A percentile compares a stretch with the other conserved stretches of the same genome.
Conservation (phyloP, 2,329 filamentous ascomycete species). For the Colletotrichum orchidophilum region DNA sequence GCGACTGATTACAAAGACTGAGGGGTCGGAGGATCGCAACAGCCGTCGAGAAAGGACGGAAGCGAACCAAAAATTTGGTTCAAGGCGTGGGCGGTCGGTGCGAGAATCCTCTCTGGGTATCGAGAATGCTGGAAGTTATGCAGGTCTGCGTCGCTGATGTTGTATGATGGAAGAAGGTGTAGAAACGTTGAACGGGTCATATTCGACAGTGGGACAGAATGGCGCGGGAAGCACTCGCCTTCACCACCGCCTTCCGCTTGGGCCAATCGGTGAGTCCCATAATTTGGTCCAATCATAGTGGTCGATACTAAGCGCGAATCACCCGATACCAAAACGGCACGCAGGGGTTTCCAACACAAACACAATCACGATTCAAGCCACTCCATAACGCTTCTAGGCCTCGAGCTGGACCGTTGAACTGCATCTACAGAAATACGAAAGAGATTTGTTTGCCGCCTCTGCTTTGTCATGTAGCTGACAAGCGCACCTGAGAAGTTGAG, state of each 20-base stretch:
- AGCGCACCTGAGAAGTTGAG: neutral
- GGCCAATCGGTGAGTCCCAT: constrained; percentile 1
- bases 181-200: neutral
- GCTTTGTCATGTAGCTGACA: neutral
- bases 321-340: constrained; percentile 19
- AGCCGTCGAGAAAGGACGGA: neutral
- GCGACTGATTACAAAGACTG: constrained; percentile 19
- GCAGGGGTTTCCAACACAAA: neutral
- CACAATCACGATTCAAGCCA: constrained; percentile 4
- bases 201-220: constrained; percentile 9
- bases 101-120: neutral
- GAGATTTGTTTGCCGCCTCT: neutral
- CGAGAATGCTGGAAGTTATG: neutral
- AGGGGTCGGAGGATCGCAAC: constrained; percentile 7
- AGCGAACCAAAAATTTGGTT: neutral
- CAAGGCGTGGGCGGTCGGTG: neutral
- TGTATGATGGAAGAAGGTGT: constrained; percentile 8
- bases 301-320: constrained; percentile 21
- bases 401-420: neutral
- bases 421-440: neutral
- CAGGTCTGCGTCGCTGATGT: neutral
- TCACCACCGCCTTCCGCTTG: constrained; percentile 32
- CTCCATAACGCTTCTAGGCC: constrained; percentile 15
- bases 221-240: constrained; percentile 26
- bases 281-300: constrained; percentile 1